These are phyloP conservation scores for Pyrenochaeta sp. DNA, from an alignment of 2,329 filamentous ascomycete genomes.

Conservation along the genomic window DNA sequence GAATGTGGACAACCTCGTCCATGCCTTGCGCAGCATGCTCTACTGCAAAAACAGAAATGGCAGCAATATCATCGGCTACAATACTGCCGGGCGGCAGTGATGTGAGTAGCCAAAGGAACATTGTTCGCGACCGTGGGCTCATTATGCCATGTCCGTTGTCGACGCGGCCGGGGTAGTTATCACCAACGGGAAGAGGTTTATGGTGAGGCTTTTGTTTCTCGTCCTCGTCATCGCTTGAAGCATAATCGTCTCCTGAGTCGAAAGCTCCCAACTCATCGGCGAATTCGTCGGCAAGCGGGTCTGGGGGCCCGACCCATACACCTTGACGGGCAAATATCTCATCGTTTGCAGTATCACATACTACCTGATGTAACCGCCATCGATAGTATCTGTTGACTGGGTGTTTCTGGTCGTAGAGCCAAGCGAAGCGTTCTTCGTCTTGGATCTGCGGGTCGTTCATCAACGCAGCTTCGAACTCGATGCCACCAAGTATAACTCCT, in stretches of 20 bases:
- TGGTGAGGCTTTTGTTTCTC: constrained; percentile 35
- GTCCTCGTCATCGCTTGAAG: constrained; percentile 76
- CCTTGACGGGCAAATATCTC: constrained; percentile 39
- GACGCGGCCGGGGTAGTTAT: constrained; percentile 37
- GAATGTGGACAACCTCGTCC: constrained; percentile 89
- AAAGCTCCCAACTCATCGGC: constrained; percentile 79
- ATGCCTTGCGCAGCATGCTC: constrained; percentile 84
- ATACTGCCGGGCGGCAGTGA: constrained; percentile 79
- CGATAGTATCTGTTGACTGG: constrained; percentile 87
- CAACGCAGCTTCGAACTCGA: constrained; percentile 88
- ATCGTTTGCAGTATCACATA: constrained; percentile 62
- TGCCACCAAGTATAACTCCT: constrained; percentile 77
- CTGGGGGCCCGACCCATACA: constrained; percentile 78
- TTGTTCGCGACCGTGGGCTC: constrained; percentile 59
- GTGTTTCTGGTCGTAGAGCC: constrained; percentile 84
- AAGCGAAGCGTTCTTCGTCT: constrained; percentile 88
- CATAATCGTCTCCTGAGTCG: constrained; percentile 59
- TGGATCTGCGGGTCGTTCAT: constrained; percentile 89
- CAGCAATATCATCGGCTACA: constrained; percentile 83
- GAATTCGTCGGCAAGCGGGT: constrained; percentile 81
- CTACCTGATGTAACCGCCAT: constrained; percentile 86
- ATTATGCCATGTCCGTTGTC: constrained; percentile 41
- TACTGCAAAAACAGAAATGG: constrained; percentile 88
- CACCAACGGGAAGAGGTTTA: constrained; percentile 34
- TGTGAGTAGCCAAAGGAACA: constrained; percentile 83